Percentiles rank a stretch among this genome's conserved stretches.
Evolutionary conservation across 768 basidiomycete genomes (phyloP).

Genomic region (Mycena metata): DNA sequence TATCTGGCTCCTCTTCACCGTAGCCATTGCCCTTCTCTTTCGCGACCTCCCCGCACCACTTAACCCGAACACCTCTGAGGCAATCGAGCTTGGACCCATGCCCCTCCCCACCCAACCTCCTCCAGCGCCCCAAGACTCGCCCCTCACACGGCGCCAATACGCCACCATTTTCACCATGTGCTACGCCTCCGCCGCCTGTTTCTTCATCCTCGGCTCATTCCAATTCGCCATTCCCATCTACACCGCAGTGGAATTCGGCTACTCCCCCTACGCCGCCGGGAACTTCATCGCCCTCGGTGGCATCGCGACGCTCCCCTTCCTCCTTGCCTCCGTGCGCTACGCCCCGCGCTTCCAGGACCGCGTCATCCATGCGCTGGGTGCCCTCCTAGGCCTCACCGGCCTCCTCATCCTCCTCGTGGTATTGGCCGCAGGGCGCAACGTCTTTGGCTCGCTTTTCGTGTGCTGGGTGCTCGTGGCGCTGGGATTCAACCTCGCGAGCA

Average conservation of each 20-base stretch:
- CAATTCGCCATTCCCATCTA: too few relatives aligned
- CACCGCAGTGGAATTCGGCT: slow-evolving; percentile 62
- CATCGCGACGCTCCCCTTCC: slow-evolving; percentile 71
- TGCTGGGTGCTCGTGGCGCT: slow-evolving; percentile 60
- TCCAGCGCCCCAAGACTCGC: too few relatives aligned
- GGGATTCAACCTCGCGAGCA: slow-evolving; percentile 70
- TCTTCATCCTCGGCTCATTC: slow-evolving; percentile 82
- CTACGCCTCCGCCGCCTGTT: slow-evolving; percentile 78
- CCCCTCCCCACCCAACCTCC: too few relatives aligned
- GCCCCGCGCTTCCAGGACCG: slow-evolving; percentile 73
- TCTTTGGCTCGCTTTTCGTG: slow-evolving; percentile 51
- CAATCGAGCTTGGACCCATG: too few relatives aligned
- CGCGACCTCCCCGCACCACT: too few relatives aligned
- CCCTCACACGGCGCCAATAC: slow-evolving; percentile 59
- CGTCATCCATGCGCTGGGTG: slow-evolving; percentile 64
- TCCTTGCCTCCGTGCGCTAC: slow-evolving; percentile 68
- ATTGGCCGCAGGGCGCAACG: slow-evolving; percentile 46
- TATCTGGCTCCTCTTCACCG: too few relatives aligned
- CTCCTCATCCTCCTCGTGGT: slow-evolving; percentile 55
- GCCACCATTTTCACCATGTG: slow-evolving; percentile 74
- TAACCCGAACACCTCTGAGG: too few relatives aligned
- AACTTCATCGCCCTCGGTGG: slow-evolving; percentile 81
- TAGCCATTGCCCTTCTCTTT: too few relatives aligned
- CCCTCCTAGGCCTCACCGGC: slow-evolving; percentile 55
- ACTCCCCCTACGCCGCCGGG: slow-evolving; percentile 72